A percentile compares a stretch with the other conserved stretches of the same genome.
phyloP scores from a whole-genome alignment of 1,284 basidiomycete species.

The Mycosarcoma maydis region DNA sequence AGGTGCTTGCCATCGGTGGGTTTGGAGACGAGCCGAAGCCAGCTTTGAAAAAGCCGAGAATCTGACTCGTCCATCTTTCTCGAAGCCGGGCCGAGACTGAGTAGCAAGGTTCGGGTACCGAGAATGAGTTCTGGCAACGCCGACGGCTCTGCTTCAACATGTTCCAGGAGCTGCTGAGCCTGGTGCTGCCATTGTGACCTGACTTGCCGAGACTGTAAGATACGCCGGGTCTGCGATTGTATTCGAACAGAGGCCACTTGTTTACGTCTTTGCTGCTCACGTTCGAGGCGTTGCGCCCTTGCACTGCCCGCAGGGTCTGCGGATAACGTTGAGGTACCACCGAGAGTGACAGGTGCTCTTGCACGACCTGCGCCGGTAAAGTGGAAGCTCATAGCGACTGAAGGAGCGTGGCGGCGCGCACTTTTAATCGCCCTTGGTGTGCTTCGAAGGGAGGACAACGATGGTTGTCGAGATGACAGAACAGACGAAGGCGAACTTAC shows the following conservation, averaged over 20 bases:
- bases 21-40: slow-evolving; percentile 26
- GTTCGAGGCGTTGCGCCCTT: slow-evolving; percentile 30
- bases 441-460: too few relatives aligned
- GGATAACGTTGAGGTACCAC: slow-evolving; percentile 29
- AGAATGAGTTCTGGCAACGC: slow-evolving; percentile 6
- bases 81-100: slow-evolving; percentile 26
- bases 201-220: slow-evolving; percentile 18
- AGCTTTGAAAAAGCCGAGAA: slow-evolving; percentile 12
- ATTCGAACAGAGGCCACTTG: slow-evolving; percentile 19
- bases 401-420: neutral
- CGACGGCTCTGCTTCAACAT: slow-evolving; percentile 1
- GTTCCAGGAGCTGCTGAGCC: slow-evolving; percentile 6
- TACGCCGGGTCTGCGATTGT: slow-evolving; percentile 31
- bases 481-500: too few relatives aligned
- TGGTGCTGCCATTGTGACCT: slow-evolving; percentile 16
- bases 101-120: slow-evolving; percentile 19
- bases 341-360: slow-evolving; percentile 36
- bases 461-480: too few relatives aligned
- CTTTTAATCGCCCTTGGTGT: neutral
- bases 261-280: slow-evolving; percentile 38
- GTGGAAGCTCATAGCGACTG: slow-evolving; percentile 40
- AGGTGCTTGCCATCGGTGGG: slow-evolving; percentile 11
- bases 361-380: slow-evolving; percentile 47
- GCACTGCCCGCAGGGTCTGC: slow-evolving; percentile 39
- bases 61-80: slow-evolving; percentile 13